Base-by-base conservation (phyloP, 1,139 yeast species). In the Yamadazyma buinensis region DNA sequence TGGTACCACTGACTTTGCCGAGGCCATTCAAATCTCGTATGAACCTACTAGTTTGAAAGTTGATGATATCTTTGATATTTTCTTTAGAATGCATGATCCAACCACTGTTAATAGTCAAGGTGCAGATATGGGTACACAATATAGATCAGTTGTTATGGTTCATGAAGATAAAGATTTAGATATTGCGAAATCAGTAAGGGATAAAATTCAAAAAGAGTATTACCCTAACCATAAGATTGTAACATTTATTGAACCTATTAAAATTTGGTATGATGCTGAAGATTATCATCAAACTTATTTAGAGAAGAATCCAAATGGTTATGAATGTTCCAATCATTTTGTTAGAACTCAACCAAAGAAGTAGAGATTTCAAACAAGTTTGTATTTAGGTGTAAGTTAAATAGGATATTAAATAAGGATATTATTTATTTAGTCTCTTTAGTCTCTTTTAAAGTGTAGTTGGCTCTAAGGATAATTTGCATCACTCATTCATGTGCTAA, bases 281-380 rank as follows among this genome's bases (percentile, higher is more conserved):
- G 88, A 80, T 26, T 92, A 90, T 57, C 97, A 92, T 57, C 97
- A 92, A 55, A 54, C 73, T 41, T 92, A 92, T 57, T 67, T 90
- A 51, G 69, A 71, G 36, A 80, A 77, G 52, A 87, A 90, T 54
- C 95, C 96, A 1, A 62, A 65, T 4, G 97, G 97, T 4, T 85
- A 87, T 59, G 85, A 83, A 41, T 90, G 97, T 57, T 94, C 96
- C 17, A 79, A 90, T 5, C 97, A 90, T 54, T 87, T 72, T 43
- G 53, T 83, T 33, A 76, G 95, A 42, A 57, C 61, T 10, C 43
- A 49, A 34, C 64, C 66, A 31, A 59, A 58, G 42, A 48, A 41
- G 17, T 31, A 21, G n/a, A n/a, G n/a, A n/a, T n/a, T n/a, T n/a
- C n/a, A n/a, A n/a, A n/a, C n/a, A n/a, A n/a, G n/a, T n/a, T n/a